phyloP scores from a whole-genome alignment of 345 rosid genomes.

The Ceriops decandra region DNA sequence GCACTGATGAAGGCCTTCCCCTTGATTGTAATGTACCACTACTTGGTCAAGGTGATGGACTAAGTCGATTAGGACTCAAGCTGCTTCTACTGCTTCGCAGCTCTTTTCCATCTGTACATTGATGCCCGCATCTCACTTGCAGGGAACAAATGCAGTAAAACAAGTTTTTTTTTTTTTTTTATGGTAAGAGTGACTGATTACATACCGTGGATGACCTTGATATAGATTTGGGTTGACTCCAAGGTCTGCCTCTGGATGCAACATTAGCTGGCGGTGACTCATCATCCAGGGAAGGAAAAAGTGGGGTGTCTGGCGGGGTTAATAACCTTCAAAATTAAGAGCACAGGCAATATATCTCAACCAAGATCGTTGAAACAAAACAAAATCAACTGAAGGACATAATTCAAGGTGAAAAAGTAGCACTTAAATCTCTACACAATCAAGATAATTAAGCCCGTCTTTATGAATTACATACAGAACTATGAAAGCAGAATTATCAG shows the following conservation, averaged over 20 bases:
- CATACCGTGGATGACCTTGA: constrained; percentile 92
- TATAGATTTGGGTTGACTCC: constrained; percentile 81
- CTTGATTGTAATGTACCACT: constrained; percentile 59
- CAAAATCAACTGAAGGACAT: constrained; percentile 1
- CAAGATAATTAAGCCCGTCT: too few relatives aligned
- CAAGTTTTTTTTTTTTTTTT: too few relatives aligned
- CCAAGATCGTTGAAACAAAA: constrained; percentile 11
- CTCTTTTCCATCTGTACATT: constrained; percentile 84
- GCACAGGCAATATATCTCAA: constrained; percentile 29
- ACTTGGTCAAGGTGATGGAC: constrained; percentile 81
- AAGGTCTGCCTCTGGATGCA: constrained; percentile 72
- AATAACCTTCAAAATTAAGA: constrained; percentile 66
- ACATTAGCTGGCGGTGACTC: constrained; percentile 55
- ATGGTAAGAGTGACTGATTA: constrained; percentile 14
- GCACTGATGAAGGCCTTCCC: constrained; percentile 80
- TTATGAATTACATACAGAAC: too few relatives aligned
- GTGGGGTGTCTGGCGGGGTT: constrained; percentile 98
- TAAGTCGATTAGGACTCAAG: constrained; percentile 89
- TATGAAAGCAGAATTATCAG: not conserved
- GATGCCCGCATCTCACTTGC: constrained; percentile 7
- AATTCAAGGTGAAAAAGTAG: not conserved
- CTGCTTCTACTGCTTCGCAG: constrained; percentile 83
- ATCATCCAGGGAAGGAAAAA: constrained; percentile 89
- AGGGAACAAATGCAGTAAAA: not conserved
- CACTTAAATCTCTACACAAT: too few relatives aligned